A percentile compares a stretch with the other conserved stretches of the same genome.
phyloP scores from a whole-genome alignment of 305 asterid species.

The Withania somnifera region DNA sequence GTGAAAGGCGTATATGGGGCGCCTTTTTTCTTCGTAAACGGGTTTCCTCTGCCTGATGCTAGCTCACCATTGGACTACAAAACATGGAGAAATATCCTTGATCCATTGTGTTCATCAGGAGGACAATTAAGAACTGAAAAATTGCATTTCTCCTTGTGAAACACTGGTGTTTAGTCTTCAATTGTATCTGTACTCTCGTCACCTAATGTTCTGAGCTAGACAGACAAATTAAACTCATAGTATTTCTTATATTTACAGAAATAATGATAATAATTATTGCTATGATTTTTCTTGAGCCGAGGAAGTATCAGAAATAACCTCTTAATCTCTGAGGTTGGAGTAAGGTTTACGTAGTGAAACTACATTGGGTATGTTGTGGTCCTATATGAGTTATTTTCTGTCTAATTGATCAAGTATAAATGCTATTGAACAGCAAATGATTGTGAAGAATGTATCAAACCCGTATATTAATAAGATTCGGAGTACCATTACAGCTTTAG shows the following conservation, averaged over 20 bases:
- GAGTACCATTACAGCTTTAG: too few relatives aligned
- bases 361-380: too few relatives aligned
- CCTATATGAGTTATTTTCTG: too few relatives aligned
- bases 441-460: too few relatives aligned
- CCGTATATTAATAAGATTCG: too few relatives aligned
- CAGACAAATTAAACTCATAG: neutral
- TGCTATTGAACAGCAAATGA: neutral
- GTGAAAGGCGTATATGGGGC: constrained; percentile 76
- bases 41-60: constrained; percentile 61
- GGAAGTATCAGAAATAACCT: neutral
- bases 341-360: too few relatives aligned
- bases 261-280: neutral
- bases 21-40: constrained; percentile 77
- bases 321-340: neutral
- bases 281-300: neutral
- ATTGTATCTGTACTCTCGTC: neutral
- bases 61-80: constrained; percentile 40
- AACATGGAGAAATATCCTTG: constrained; percentile 52
- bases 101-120: constrained; percentile 26
- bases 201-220: neutral
- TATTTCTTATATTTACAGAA: neutral
- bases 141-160: neutral
- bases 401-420: neutral
- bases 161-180: neutral
- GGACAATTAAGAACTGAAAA: neutral